phyloP scores from a whole-genome alignment of 2,329 filamentous ascomycete species.

The Pseudocercospora pini-densiflorae region DNA sequence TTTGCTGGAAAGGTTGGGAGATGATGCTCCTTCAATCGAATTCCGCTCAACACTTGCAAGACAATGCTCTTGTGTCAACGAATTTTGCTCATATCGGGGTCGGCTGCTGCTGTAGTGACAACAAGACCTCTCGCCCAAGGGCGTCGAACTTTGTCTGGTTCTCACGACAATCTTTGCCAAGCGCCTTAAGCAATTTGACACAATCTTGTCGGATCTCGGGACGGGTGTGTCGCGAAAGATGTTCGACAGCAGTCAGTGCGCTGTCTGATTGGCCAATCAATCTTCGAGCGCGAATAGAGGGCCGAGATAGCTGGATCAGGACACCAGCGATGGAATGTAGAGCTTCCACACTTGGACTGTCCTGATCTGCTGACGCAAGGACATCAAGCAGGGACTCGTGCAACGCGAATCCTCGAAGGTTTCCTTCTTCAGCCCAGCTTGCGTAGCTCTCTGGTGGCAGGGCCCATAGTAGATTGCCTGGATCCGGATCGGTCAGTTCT shows the following conservation, averaged over 20 bases:
- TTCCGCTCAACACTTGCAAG: neutral
- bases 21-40: conserved; percentile 15
- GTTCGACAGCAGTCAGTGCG: conserved; percentile 25
- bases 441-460: conserved; percentile 15
- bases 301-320: conserved; percentile 35
- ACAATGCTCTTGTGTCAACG: too few relatives aligned
- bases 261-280: conserved; percentile 26
- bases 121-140: conserved; percentile 27
- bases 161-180: conserved; percentile 32
- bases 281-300: conserved; percentile 28
- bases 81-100: neutral
- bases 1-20: conserved; percentile 40
- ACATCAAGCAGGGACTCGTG: conserved; percentile 23
- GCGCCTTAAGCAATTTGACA: conserved; percentile 34
- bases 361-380: conserved; percentile 11
- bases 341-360: conserved; percentile 27
- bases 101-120: conserved; percentile 9
- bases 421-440: conserved; percentile 15
- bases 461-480: conserved; percentile 33
- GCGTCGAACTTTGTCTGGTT: conserved; percentile 35
- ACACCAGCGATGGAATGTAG: conserved; percentile 37
- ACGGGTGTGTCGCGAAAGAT: conserved; percentile 32
- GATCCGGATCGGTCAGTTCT: neutral
- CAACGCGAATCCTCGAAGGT: conserved; percentile 4
- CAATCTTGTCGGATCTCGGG: conserved; percentile 35